Conservation (phyloP, 148 eudicot genomes). For the Camellia granthamiana region DNA sequence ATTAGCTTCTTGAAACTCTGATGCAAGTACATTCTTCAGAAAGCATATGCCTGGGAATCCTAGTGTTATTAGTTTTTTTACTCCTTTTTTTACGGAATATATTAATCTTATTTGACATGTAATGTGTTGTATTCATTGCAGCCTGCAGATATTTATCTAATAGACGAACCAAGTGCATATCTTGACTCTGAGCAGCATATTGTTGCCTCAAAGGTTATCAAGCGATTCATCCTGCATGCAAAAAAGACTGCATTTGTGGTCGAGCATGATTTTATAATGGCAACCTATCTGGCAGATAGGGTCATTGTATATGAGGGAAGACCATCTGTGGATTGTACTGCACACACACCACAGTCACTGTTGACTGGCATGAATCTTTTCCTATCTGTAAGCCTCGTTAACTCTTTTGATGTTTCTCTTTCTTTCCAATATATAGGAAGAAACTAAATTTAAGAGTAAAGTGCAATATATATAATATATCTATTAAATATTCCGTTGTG, state of each 20-base stretch:
- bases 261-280: slow-evolving; percentile 97
- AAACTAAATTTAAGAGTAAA: background rate
- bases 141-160: slow-evolving; percentile 96
- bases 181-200: slow-evolving; percentile 98
- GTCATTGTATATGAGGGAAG: slow-evolving; percentile 87
- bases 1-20: background rate
- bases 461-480: background rate
- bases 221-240: slow-evolving; percentile 90
- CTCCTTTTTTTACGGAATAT: background rate
- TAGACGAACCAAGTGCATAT: slow-evolving; percentile 97
- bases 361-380: slow-evolving; percentile 92
- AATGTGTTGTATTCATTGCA: slow-evolving; percentile 28
- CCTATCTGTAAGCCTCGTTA: slow-evolving; percentile 66
- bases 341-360: slow-evolving; percentile 86
- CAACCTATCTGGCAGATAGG: slow-evolving; percentile 90
- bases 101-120: slow-evolving; percentile 14
- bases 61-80: background rate
- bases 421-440: background rate
- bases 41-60: background rate
- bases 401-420: background rate
- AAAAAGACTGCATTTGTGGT: slow-evolving; percentile 97
- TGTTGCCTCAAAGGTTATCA: slow-evolving; percentile 94
- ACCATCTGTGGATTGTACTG: slow-evolving; percentile 81
- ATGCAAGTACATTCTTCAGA: background rate
- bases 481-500: too few relatives aligned